Evolutionary conservation across 169 alveolate species (phyloP).

Genomic region (Eimeria sp.): DNA sequence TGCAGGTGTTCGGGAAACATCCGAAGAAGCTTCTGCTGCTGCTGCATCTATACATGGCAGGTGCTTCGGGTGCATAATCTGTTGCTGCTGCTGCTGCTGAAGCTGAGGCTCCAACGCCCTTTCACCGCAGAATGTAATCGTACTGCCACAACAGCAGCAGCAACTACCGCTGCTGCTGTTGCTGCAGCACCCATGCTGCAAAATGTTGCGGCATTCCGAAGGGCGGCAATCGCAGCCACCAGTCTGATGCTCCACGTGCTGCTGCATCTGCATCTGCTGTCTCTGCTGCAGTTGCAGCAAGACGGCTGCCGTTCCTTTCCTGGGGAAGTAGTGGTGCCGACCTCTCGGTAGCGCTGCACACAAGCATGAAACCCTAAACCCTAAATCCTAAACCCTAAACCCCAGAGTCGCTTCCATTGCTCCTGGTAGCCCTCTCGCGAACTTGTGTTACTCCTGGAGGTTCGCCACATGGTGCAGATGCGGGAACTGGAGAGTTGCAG

Average conservation of each 20-base stretch:
- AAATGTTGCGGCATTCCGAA: background rate
- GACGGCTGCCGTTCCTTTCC: background rate
- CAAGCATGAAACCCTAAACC: background rate
- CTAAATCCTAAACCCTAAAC: constrained; percentile 26
- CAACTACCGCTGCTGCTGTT: constrained; percentile 42
- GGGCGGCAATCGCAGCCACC: background rate
- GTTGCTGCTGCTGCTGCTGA: constrained; percentile 63
- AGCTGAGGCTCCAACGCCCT: background rate
- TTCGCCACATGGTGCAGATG: background rate
- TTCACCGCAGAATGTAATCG: background rate
- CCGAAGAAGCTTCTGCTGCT: background rate
- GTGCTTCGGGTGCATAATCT: background rate
- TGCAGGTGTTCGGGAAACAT: background rate
- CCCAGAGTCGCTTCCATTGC: background rate
- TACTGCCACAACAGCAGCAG: constrained; percentile 5
- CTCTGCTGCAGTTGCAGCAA: background rate
- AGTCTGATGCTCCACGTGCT: constrained; percentile 48
- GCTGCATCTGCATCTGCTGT: constrained; percentile 28
- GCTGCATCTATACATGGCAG: constrained; percentile 22
- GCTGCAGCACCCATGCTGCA: background rate
- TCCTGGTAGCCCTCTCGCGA: background rate
- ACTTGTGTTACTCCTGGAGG: background rate
- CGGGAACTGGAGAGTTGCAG: background rate
- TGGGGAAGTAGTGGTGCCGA: background rate
- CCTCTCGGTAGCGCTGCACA: background rate